phyloP scores from a whole-genome alignment of 2,329 filamentous ascomycete species.

The Botrytis cinerea region DNA sequence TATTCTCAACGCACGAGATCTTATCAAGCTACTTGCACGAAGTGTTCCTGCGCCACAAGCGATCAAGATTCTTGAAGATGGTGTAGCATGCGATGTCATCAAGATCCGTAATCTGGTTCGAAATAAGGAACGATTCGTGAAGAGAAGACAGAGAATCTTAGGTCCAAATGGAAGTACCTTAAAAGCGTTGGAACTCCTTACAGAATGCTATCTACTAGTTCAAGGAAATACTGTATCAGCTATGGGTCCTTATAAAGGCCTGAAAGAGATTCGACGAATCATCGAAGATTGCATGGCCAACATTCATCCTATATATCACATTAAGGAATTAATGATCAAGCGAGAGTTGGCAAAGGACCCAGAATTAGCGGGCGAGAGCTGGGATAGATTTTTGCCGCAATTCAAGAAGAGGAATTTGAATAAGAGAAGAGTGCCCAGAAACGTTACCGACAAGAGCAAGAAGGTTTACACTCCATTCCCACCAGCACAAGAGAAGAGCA shows the following conservation, averaged over 20 bases:
- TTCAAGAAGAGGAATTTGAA: conserved; percentile 93
- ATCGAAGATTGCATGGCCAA: conserved; percentile 97
- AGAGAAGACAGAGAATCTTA: conserved; percentile 87
- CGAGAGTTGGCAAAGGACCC: conserved; percentile 88
- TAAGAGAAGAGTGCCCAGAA: conserved; percentile 78
- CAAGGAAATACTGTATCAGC: conserved; percentile 93
- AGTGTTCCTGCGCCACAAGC: conserved; percentile 93
- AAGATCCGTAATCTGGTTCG: conserved; percentile 89
- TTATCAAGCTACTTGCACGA: conserved; percentile 89
- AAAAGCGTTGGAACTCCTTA: conserved; percentile 91
- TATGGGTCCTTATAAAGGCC: conserved; percentile 89
- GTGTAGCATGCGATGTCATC: conserved; percentile 89
- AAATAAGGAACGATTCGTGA: conserved; percentile 95
- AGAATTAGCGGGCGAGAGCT: conserved; percentile 81
- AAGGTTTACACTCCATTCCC: conserved; percentile 98
- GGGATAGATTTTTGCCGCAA: conserved; percentile 94
- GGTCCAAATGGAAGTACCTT: conserved; percentile 90
- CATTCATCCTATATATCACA: conserved; percentile 85
- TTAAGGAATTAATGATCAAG: conserved; percentile 95
- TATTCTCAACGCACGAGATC: conserved; percentile 89
- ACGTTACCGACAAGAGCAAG: conserved; percentile 89
- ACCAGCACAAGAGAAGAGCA: conserved; percentile 96
- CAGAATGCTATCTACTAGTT: conserved; percentile 88
- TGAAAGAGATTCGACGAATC: conserved; percentile 88
- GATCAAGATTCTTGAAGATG: conserved; percentile 91